Percentiles rank a stretch among this genome's conserved stretches.
phyloP scores from a whole-genome alignment of 257 asterid genomes.

The Ophiorrhiza pumila region DNA sequence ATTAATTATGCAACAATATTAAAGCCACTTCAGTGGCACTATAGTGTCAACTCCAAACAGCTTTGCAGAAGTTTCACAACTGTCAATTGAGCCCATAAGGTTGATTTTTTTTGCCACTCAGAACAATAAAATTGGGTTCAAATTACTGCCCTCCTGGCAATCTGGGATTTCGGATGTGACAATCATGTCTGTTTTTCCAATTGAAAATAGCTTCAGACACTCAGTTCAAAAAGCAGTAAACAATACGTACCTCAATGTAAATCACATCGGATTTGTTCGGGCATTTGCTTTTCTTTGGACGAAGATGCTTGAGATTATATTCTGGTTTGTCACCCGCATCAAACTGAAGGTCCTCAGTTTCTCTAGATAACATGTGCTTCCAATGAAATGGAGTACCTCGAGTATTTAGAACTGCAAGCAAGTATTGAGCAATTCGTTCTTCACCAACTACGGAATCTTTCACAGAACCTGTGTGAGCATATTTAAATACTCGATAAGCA shows the following conservation, averaged over 20 bases:
- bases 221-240: background rate
- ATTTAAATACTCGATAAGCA: constrained; percentile 3
- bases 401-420: constrained; percentile 74
- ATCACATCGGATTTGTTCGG: constrained; percentile 46
- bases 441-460: constrained; percentile 97
- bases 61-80: background rate
- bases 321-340: constrained; percentile 44
- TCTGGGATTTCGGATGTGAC: too few relatives aligned
- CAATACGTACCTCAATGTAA: constrained; percentile 58
- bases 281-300: constrained; percentile 45
- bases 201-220: background rate
- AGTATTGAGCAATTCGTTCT: constrained; percentile 79
- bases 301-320: constrained; percentile 52
- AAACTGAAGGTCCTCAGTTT: constrained; percentile 28
- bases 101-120: background rate
- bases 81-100: background rate
- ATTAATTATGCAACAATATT: background rate
- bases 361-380: constrained; percentile 40
- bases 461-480: constrained; percentile 66
- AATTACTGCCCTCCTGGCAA: background rate
- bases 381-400: constrained; percentile 91
- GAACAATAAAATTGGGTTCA: background rate
- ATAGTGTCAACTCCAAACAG: background rate
- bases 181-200: too few relatives aligned
- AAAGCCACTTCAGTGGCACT: background rate